These are phyloP conservation scores for Kazachstania bromeliacearum DNA, from an alignment of 805 yeast genomes.

Conservation along the genomic window DNA sequence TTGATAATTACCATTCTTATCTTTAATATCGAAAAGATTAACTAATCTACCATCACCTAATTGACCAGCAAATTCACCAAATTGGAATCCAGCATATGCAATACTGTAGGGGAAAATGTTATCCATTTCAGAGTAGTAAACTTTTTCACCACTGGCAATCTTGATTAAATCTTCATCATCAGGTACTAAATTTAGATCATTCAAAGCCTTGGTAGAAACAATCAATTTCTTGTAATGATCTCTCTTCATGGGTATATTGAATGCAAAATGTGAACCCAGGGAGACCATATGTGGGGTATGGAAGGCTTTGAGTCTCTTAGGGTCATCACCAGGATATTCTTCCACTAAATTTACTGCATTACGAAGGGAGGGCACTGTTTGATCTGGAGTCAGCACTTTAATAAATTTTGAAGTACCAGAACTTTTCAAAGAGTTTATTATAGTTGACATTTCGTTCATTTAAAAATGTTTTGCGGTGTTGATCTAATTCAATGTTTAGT, in stretches of 20 bases:
- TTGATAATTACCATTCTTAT: slow-evolving; percentile 33
- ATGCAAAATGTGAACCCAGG: slow-evolving; percentile 60
- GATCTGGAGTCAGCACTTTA: slow-evolving; percentile 22
- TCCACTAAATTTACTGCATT: slow-evolving; percentile 25
- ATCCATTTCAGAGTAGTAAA: slow-evolving; percentile 31
- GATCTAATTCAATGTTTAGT: too few relatives aligned
- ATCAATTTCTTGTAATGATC: slow-evolving; percentile 44
- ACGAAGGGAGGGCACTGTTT: slow-evolving; percentile 22
- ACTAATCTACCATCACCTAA: slow-evolving; percentile 92
- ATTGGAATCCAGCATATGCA: slow-evolving; percentile 93
- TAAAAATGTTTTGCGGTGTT: too few relatives aligned
- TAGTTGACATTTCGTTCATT: slow-evolving; percentile 19
- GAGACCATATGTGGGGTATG: slow-evolving; percentile 43
- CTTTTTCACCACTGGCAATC: slow-evolving; percentile 53
- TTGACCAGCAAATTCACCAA: slow-evolving; percentile 95
- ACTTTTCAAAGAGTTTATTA: slow-evolving; percentile 17
- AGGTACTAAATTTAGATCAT: slow-evolving; percentile 47
- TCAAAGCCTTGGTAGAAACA: slow-evolving; percentile 50
- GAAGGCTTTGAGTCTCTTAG: slow-evolving; percentile 20
- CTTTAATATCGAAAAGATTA: slow-evolving; percentile 63
- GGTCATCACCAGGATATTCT: slow-evolving; percentile 14
- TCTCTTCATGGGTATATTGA: slow-evolving; percentile 57
- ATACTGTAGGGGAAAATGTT: slow-evolving; percentile 72
- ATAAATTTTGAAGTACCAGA: slow-evolving; percentile 19
- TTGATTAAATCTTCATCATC: slow-evolving; percentile 38